These are phyloP conservation scores for Neocucurbitaria cava DNA, from an alignment of 2,329 filamentous ascomycete species.

Conservation along the genomic window DNA sequence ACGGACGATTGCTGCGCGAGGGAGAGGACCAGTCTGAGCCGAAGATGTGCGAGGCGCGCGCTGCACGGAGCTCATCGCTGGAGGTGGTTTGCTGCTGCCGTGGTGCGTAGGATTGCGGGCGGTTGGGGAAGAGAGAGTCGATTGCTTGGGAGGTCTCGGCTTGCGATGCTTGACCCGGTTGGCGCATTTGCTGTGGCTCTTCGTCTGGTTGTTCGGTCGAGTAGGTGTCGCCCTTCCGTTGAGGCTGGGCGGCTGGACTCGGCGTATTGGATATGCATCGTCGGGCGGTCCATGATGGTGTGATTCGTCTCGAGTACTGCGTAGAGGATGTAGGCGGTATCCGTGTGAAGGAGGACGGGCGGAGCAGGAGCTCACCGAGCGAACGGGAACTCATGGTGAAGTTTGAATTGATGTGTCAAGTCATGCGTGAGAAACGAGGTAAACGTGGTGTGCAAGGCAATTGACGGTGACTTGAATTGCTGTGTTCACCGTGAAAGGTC, in stretches of 20 bases:
- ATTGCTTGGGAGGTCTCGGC: conserved; percentile 24
- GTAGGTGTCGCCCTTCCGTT: conserved; percentile 8
- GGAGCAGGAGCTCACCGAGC: conserved; percentile 42
- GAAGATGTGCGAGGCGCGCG: conserved; percentile 20
- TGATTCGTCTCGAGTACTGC: conserved; percentile 6
- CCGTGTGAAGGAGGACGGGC: conserved; percentile 33
- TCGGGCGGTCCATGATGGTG: conserved; percentile 23
- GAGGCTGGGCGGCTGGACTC: conserved; percentile 16
- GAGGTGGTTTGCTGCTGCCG: conserved; percentile 2
- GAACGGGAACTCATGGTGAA: conserved; percentile 38
- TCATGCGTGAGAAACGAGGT: background rate
- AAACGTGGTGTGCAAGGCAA: background rate
- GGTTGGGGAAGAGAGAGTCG: conserved; percentile 31
- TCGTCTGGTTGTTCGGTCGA: conserved; percentile 1
- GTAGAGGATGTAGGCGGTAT: conserved; percentile 17
- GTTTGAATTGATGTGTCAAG: background rate
- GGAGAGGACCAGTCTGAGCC: conserved; percentile 24
- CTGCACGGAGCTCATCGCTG: conserved; percentile 6
- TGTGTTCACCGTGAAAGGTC: background rate
- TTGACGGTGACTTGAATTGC: background rate
- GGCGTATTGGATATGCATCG: conserved; percentile 16
- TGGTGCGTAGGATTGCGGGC: conserved; percentile 1
- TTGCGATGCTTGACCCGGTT: conserved; percentile 4
- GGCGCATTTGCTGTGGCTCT: background rate
- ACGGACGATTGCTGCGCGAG: background rate